Evolutionary conservation across 2,329 filamentous ascomycete species (phyloP).

Genomic region (Sporothrix euskadiensis): DNA sequence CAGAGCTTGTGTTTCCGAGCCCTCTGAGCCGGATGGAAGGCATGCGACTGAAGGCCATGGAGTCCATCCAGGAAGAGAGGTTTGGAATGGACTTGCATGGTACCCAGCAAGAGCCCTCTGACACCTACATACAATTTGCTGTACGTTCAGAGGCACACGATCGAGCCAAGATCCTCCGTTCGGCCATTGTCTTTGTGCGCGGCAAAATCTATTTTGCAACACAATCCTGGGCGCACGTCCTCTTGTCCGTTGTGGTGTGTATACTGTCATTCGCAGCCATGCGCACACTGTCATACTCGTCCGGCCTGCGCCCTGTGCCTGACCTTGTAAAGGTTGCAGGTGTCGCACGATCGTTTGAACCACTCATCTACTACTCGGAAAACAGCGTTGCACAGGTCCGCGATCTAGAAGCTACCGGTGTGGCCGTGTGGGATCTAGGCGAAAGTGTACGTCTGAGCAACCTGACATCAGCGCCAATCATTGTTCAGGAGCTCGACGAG

Average conservation of each 20-base stretch:
- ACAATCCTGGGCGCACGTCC: constrained; percentile 67
- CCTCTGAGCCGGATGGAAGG: constrained; percentile 12
- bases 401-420: constrained; percentile 84
- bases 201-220: constrained; percentile 62
- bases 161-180: constrained; percentile 78
- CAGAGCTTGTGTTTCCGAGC: constrained; percentile 41
- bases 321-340: constrained; percentile 89
- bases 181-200: constrained; percentile 64
- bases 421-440: constrained; percentile 91
- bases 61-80: constrained; percentile 33
- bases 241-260: constrained; percentile 61
- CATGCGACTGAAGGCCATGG: constrained; percentile 5
- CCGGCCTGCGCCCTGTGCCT: constrained; percentile 65
- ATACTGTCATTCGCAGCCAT: constrained; percentile 66
- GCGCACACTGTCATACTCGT: constrained; percentile 68
- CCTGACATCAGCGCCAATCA: constrained; percentile 84
- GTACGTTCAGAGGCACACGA: not conserved
- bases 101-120: not conserved
- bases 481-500: constrained; percentile 81
- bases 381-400: constrained; percentile 82
- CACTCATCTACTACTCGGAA: constrained; percentile 91
- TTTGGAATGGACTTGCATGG: not conserved
- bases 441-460: constrained; percentile 87
- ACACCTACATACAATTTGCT: constrained; percentile 2
- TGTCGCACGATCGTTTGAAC: constrained; percentile 88